Evolutionary conservation across 768 basidiomycete species (phyloP).

Genomic region (Paxillus involutus): DNA sequence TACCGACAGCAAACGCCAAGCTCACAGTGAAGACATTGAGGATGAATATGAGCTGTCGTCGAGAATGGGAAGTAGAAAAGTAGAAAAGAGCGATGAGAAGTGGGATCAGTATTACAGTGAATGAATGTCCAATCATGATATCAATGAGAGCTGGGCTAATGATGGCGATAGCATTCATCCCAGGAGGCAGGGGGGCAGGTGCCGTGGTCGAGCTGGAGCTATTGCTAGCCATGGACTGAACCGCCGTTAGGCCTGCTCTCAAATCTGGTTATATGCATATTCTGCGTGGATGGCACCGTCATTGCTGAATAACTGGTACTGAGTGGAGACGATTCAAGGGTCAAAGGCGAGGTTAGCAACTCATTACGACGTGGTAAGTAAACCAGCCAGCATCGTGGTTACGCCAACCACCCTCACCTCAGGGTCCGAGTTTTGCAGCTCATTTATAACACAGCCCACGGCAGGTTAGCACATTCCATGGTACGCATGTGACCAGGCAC

Average conservation of each 20-base stretch:
- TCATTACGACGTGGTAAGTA: too few species aligned
- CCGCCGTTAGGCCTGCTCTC: background rate
- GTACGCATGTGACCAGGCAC: too few species aligned
- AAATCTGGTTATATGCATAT: too few species aligned
- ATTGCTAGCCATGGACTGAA: background rate
- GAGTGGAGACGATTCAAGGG: too few species aligned
- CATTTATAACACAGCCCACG: too few species aligned
- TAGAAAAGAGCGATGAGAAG: constrained; percentile 14
- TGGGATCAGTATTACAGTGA: constrained; percentile 15
- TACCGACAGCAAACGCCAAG: constrained; percentile 9
- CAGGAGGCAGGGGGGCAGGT: background rate
- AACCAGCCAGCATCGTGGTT: too few species aligned
- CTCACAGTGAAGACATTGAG: constrained; percentile 7
- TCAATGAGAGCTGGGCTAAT: constrained; percentile 14
- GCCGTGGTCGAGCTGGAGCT: background rate
- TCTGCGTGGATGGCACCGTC: too few species aligned
- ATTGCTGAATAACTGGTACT: too few species aligned
- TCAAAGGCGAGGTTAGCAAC: too few species aligned
- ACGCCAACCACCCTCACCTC: too few species aligned
- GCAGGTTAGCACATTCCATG: too few species aligned
- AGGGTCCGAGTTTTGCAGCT: too few species aligned
- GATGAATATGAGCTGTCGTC: constrained; percentile 15
- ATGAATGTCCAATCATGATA: constrained; percentile 19
- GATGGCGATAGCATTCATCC: background rate
- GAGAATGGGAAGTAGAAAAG: constrained; percentile 9